A percentile compares a stretch with the other conserved stretches of the same genome.
phyloP scores from a whole-genome alignment of 495 filamentous ascomycete genomes.

The Penicillium soppii region DNA sequence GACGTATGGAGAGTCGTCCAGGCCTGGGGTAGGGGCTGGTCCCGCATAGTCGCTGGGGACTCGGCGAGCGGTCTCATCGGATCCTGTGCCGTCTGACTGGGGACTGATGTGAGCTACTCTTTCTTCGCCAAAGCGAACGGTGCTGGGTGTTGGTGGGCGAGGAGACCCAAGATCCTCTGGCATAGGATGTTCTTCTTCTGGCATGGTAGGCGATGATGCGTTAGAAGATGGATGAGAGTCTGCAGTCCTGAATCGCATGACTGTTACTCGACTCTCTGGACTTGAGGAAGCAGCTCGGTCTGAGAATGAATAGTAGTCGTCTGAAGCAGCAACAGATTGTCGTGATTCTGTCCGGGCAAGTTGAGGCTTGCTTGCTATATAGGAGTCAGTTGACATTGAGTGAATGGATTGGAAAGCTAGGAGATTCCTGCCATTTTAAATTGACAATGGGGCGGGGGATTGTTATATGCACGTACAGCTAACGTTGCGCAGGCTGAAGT shows the following conservation, averaged over 20 bases:
- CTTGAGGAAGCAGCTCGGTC: constrained; percentile 45
- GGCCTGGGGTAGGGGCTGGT: constrained; percentile 56
- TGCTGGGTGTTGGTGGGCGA: constrained; percentile 27
- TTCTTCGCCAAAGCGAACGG: constrained; percentile 39
- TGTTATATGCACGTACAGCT: constrained; percentile 25
- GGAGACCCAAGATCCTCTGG: constrained; percentile 20
- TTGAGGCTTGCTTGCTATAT: constrained; percentile 52
- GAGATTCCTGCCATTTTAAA: constrained; percentile 1
- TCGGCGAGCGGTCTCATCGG: constrained; percentile 29
- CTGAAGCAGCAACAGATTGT: constrained; percentile 63
- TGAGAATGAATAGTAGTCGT: constrained; percentile 67
- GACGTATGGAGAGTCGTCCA: constrained; percentile 69
- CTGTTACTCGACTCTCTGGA: constrained; percentile 47
- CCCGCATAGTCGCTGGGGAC: constrained; percentile 36
- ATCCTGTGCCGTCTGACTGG: constrained; percentile 20
- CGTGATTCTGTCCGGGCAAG: constrained; percentile 52
- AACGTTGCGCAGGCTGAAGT: constrained; percentile 34
- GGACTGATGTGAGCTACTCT: constrained; percentile 28
- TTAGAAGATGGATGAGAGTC: constrained; percentile 39
- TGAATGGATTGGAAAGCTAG: background rate
- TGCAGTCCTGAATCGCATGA: constrained; percentile 52
- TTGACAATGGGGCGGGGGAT: background rate
- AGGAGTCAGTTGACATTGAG: constrained; percentile 9
- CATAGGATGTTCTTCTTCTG: constrained; percentile 23
- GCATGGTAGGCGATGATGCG: constrained; percentile 30